Evolutionary conservation across 202 grass and related monocot genomes (phyloP).

Genomic region (Zoysia matrella): DNA sequence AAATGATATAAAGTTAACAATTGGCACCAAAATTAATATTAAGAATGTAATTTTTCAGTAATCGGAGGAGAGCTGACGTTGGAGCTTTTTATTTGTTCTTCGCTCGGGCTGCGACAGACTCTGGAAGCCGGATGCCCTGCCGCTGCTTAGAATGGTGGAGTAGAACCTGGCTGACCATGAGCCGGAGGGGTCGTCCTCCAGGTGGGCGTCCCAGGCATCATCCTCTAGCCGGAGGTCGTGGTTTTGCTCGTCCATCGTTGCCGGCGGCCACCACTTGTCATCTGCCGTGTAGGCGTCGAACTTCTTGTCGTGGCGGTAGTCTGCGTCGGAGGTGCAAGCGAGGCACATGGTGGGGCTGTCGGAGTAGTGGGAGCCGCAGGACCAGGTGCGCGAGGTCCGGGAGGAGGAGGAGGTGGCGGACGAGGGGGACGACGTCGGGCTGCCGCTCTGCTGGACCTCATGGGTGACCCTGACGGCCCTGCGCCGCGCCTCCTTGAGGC

Average conservation of each 20-base stretch:
- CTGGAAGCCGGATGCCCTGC: slow-evolving; percentile 44
- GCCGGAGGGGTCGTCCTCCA: neutral
- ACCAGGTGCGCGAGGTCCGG: slow-evolving; percentile 49
- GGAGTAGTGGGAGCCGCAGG: slow-evolving; percentile 50
- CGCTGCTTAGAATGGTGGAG: slow-evolving; percentile 29
- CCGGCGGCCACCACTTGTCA: slow-evolving; percentile 22
- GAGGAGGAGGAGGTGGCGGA: slow-evolving; percentile 33
- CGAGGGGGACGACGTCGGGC: slow-evolving; percentile 23
- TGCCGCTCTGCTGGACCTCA: slow-evolving; percentile 29
- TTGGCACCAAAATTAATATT: neutral
- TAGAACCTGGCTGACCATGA: slow-evolving; percentile 31
- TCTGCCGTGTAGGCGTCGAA: slow-evolving; percentile 61
- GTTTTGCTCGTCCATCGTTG: slow-evolving; percentile 10
- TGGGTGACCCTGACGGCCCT: slow-evolving; percentile 44
- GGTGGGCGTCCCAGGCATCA: neutral
- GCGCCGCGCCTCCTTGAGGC: slow-evolving; percentile 55
- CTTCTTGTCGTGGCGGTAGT: slow-evolving; percentile 67
- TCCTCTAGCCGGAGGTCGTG: neutral
- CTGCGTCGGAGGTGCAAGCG: slow-evolving; percentile 40
- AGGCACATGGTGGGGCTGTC: slow-evolving; percentile 59
- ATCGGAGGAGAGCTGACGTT: slow-evolving; percentile 48
- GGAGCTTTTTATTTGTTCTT: slow-evolving; percentile 50
- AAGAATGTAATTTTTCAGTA: neutral
- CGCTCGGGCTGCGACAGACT: slow-evolving; percentile 53
- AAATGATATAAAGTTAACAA: neutral